Evolutionary conservation across 495 filamentous ascomycete species (phyloP).

Genomic region (Pyronema domesticum): DNA sequence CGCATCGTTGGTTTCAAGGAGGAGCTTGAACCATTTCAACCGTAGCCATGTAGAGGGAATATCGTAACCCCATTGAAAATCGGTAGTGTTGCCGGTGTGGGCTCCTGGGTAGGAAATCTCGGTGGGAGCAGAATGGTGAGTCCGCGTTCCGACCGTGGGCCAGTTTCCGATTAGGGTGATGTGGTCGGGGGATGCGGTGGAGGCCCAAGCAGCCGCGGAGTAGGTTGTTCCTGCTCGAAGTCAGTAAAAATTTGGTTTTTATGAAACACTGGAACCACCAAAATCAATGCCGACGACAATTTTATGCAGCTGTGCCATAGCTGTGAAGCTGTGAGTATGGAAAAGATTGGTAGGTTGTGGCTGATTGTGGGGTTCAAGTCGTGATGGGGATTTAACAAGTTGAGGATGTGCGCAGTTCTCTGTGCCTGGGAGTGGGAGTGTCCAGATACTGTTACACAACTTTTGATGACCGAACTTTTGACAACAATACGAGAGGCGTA

Average conservation of each 20-base stretch:
- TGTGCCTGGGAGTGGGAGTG: too few species aligned
- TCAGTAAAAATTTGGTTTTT: not conserved
- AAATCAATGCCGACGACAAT: constrained; percentile 7
- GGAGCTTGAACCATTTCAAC: constrained; percentile 58
- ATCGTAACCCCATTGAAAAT: constrained; percentile 56
- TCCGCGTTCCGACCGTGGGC: constrained; percentile 2
- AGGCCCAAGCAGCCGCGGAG: constrained; percentile 6
- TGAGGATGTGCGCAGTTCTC: too few species aligned
- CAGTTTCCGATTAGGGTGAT: constrained; percentile 6
- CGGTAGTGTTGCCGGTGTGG: constrained; percentile 13
- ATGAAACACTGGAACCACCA: not conserved
- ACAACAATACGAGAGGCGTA: too few species aligned
- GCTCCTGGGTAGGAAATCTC: constrained; percentile 44
- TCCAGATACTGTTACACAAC: too few species aligned
- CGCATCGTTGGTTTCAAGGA: constrained; percentile 45
- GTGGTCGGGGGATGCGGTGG: constrained; percentile 2
- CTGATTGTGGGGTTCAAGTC: too few species aligned
- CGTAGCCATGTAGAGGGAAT: constrained; percentile 52
- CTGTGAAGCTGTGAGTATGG: too few species aligned
- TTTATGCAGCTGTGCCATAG: not conserved
- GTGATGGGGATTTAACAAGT: too few species aligned
- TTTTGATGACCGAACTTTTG: too few species aligned
- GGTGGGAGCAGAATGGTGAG: constrained; percentile 38
- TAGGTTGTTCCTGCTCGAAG: constrained; percentile 3
- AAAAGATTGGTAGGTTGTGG: too few species aligned